Evolutionary conservation across 2,329 filamentous ascomycete species (phyloP).

Genomic region (Cordyceps pruinosa): DNA sequence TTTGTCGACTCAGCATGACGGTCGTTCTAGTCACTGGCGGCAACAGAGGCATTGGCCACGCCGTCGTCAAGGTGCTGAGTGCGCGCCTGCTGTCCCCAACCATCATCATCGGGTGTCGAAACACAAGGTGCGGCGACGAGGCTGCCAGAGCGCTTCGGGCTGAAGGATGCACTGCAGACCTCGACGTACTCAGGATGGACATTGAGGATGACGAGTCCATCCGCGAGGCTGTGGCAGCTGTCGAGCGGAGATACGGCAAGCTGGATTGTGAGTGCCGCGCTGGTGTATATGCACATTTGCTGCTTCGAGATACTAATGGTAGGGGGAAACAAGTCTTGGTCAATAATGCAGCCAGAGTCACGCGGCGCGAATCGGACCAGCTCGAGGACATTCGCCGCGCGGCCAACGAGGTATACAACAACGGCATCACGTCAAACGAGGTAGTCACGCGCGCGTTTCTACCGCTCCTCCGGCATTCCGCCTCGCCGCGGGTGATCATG

Average conservation of each 20-base stretch:
- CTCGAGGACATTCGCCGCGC: constrained; percentile 9
- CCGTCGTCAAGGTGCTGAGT: constrained; percentile 21
- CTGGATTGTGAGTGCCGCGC: constrained; percentile 15
- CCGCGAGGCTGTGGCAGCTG: constrained; percentile 4
- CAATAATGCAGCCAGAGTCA: constrained; percentile 8
- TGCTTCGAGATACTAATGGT: neutral
- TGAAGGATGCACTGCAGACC: neutral
- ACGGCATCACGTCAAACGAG: constrained; percentile 14
- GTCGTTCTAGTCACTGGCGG: constrained; percentile 26
- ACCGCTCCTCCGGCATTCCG: constrained; percentile 1
- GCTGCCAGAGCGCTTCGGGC: constrained; percentile 10
- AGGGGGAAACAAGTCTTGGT: neutral
- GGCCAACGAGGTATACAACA: constrained; percentile 15
- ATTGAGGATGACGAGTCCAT: constrained; percentile 17
- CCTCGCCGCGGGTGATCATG: constrained; percentile 14
- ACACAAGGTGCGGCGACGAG: neutral
- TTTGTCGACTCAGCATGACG: neutral
- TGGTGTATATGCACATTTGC: neutral
- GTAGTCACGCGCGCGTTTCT: constrained; percentile 16
- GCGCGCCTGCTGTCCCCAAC: constrained; percentile 18
- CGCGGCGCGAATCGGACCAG: constrained; percentile 9
- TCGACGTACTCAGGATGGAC: constrained; percentile 14
- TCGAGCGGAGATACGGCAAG: constrained; percentile 15
- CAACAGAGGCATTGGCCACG: constrained; percentile 28
- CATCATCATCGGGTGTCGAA: constrained; percentile 18